Base-by-base conservation (phyloP, 805 yeast species). In the Saturnispora kantuleensis region DNA sequence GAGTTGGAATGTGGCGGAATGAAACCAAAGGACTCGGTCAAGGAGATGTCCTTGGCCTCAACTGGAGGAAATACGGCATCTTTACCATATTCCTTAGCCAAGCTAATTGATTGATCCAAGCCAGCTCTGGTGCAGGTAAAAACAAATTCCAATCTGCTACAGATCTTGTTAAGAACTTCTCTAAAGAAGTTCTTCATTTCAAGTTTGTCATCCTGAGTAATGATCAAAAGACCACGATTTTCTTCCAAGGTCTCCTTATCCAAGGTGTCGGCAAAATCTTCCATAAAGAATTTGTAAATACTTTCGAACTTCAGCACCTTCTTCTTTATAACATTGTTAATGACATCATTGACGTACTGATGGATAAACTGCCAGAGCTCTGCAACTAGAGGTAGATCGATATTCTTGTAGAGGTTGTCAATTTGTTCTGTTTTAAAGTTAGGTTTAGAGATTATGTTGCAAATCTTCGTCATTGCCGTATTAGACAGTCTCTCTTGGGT, bases 1-100 rank as follows among this genome's bases (percentile, higher is more conserved):
- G 82, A 73, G 54, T 81, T 84, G 1, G 87, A 68, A 44, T 68
- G 67, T 1, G 81, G 80, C 3, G 90, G 89, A 17, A 81, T 56
- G 53, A 78, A 79, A 1, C 81, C 80, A 56, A 66, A 75, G 31
- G 61, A 53, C 1, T 50, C 50, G 8, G 47, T 41, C 6, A 41
- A 34, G 29, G 39, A 29, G 5, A 48, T 16, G 13, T 50, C 47
- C 29, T 52, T 51, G 9, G 31, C 32, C 13, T 46, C 43, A 12
- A 39, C 39, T 1, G 18, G 18, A 10, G 52, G 45, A 5, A 44
- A 37, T 8, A 21, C 37, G 5, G 49, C 46, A 7, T 38, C 36
- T 11, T 35, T 26, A 9, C 49, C 50, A 6, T 45, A 16, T 5
- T 17, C 44, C 10, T 16, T 11, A 15, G 41, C 40, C 11, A 29